Evolutionary conservation across 2,329 filamentous ascomycete genomes (phyloP).

Genomic region (Xylariaceae sp.): DNA sequence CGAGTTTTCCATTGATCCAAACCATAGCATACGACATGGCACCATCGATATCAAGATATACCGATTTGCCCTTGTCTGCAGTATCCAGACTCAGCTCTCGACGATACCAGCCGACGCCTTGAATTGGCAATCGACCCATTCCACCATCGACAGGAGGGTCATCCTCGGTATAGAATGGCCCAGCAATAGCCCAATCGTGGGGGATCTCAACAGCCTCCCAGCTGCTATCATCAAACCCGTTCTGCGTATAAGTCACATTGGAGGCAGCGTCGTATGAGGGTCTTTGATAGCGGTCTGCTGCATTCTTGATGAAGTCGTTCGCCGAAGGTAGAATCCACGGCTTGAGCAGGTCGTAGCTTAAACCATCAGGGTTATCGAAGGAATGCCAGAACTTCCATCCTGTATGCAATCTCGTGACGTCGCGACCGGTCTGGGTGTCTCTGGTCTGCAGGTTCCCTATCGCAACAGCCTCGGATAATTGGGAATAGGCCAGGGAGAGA

Average conservation of each 20-base stretch:
- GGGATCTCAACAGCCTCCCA: constrained; percentile 37
- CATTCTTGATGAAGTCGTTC: no score
- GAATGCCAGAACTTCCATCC: no score
- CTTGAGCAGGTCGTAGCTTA: no score
- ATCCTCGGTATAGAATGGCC: constrained; percentile 35
- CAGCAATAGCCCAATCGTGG: constrained; percentile 41
- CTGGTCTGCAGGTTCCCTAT: no score
- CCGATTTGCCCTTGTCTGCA: constrained; percentile 14
- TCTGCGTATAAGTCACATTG: constrained; percentile 25
- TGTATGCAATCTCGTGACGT: no score
- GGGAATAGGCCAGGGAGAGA: no score
- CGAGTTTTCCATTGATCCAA: constrained; percentile 46
- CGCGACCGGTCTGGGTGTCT: no score
- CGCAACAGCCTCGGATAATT: no score
- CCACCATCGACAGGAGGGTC: constrained; percentile 30
- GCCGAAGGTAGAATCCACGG: no score
- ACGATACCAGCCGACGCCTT: constrained; percentile 50
- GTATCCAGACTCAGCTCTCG: constrained; percentile 28
- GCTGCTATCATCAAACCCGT: constrained; percentile 21
- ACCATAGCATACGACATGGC: constrained; percentile 49
- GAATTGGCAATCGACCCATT: constrained; percentile 41
- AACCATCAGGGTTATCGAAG: no score
- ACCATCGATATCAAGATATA: constrained; percentile 36
- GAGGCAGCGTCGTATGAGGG: no score
- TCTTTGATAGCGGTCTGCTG: no score